These are phyloP conservation scores for Dorcoceras hygrometricum DNA, from an alignment of 257 asterid genomes.

Conservation along the genomic window DNA sequence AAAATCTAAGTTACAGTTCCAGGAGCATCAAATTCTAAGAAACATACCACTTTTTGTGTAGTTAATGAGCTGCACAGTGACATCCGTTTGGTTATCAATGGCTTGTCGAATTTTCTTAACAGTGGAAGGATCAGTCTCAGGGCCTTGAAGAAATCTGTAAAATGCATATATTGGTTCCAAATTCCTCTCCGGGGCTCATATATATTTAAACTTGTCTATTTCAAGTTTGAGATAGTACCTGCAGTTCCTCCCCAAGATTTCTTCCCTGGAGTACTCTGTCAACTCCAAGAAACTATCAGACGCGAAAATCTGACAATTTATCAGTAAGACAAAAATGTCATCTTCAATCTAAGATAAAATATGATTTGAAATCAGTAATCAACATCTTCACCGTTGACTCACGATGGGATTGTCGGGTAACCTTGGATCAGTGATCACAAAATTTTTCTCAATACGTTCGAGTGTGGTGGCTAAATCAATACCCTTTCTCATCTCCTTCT, in stretches of 20 bases:
- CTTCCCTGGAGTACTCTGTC: constrained; percentile 97
- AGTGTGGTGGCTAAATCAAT: constrained; percentile 97
- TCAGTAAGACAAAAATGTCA: neutral
- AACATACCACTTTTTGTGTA: constrained; percentile 59
- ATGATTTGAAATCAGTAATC: neutral
- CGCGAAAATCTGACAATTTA: constrained; percentile 66
- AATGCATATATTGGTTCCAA: neutral
- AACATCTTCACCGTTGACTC: constrained; percentile 28
- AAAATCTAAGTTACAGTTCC: neutral
- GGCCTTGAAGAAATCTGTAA: constrained; percentile 94
- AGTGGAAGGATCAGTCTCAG: constrained; percentile 92
- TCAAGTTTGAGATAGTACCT: constrained; percentile 40
- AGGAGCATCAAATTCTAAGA: neutral
- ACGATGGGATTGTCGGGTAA: constrained; percentile 97
- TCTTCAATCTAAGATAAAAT: neutral
- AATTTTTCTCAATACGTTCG: constrained; percentile 97
- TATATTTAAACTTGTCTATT: no score
- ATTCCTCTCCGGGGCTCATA: neutral
- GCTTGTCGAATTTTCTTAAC: constrained; percentile 89
- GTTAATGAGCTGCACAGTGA: constrained; percentile 97
- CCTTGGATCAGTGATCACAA: constrained; percentile 97
- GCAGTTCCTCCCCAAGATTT: constrained; percentile 95
- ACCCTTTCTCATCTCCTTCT: constrained; percentile 99
- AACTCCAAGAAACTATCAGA: constrained; percentile 99
- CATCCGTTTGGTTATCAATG: constrained; percentile 85